These are phyloP conservation scores for Cephalotrichum gorgonifer DNA, from an alignment of 2,329 filamentous ascomycete species.

Conservation along the genomic window DNA sequence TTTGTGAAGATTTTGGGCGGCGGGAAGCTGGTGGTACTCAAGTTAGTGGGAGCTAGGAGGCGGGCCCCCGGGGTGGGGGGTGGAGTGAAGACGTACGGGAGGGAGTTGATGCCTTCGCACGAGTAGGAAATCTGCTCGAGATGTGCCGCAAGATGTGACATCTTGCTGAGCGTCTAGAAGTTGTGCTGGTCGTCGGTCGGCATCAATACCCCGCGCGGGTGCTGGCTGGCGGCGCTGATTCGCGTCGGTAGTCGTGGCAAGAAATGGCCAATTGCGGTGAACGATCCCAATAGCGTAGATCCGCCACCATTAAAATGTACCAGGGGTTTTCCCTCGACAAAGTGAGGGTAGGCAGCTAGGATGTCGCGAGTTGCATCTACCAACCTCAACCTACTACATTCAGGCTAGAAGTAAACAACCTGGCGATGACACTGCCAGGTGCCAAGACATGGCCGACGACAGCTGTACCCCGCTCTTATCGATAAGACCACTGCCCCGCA, in stretches of 20 bases:
- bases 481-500: not conserved
- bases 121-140: constrained; percentile 69
- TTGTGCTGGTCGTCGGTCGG: too few species aligned
- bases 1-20: constrained; percentile 93
- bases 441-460: not conserved
- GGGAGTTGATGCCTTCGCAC: constrained; percentile 64
- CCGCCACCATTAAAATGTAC: too few species aligned
- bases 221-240: too few species aligned
- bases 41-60: not conserved
- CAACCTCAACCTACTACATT: too few species aligned
- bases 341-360: too few species aligned
- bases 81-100: constrained; percentile 49
- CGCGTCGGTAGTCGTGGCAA: too few species aligned
- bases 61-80: not conserved
- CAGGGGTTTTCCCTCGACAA: too few species aligned
- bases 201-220: too few species aligned
- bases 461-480: constrained; percentile 3
- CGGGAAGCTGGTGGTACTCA: constrained; percentile 60
- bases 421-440: not conserved
- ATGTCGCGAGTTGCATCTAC: too few species aligned
- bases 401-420: not conserved
- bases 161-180: constrained; percentile 20
- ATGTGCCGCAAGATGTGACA: constrained; percentile 61
- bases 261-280: too few species aligned
- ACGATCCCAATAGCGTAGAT: too few species aligned